Base-by-base conservation (phyloP, 352 stramenopile species). In the Phytophthora kernoviae region DNA sequence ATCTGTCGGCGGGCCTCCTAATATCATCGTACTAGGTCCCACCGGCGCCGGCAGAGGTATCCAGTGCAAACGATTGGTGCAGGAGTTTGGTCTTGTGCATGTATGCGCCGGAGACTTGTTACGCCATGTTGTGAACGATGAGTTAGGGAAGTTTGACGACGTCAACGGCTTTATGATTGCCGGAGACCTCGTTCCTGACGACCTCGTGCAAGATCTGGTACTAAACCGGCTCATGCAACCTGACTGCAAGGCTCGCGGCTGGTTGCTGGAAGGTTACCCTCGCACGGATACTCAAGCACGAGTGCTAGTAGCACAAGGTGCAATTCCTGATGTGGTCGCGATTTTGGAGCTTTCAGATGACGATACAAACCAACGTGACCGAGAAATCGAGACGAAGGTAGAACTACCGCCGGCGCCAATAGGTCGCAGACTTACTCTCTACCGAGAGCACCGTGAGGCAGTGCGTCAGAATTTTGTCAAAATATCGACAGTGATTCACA, bases 251-350 rank as follows among this genome's bases (percentile, higher is more conserved):
- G 49, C 75, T 46, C 79, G 75, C 17, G 96, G 96, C 8, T 99
- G 93, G 90, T 76, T 99, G 12, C 68, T 99, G 0, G 96, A 99
- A 61, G 96, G 96, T 5, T 98, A 98, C 61, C 96, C 96, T 2
- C 87, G 94, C 37, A 98, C 95, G 7, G 80, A 88, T 32, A 84
- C 77, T 15, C 93, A 99, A 58, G 95, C 95, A 8, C 77, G 96
- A 10, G 82, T 94, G n/a, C 77, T 99, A 26, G 54, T 84, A 18
- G 65, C 78, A 5, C 70, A 89, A 33, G 82, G 90, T 14, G 69
- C 97, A 32, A 61, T 81, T 2, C 88, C 93, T 1, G 88, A 98
- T 55, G 70, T 96, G 2, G 94, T 98, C 22, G 68, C 98, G 10
- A 87, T 98, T 42, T 66, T 98, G 4, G 83, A 97, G 57, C 81